phyloP scores from a whole-genome alignment of 202 grass and related monocot genomes.

The Carex sylvatica region DNA sequence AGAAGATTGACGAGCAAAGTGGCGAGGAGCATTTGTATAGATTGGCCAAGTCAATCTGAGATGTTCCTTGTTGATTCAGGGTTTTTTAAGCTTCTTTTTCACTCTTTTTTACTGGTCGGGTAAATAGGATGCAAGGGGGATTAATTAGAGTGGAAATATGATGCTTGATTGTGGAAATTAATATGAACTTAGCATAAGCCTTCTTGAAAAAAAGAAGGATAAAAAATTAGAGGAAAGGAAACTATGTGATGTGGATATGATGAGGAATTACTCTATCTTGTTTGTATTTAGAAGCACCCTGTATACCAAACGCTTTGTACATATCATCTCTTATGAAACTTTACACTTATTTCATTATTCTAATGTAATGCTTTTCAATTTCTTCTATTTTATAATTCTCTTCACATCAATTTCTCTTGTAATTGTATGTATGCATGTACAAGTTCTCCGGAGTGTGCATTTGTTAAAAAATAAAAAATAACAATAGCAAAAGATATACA shows the following conservation, averaged over 20 bases:
- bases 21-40: conserved; percentile 47
- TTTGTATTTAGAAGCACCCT: background rate
- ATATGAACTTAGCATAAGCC: conserved; percentile 9
- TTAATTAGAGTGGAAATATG: conserved; percentile 7
- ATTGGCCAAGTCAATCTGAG: conserved; percentile 23
- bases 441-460: background rate
- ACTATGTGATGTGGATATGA: background rate
- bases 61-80: background rate
- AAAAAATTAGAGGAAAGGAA: background rate
- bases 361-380: conserved; percentile 6
- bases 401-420: background rate
- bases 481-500: background rate
- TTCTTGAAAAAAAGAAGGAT: background rate
- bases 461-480: background rate
- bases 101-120: background rate
- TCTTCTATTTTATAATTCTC: background rate
- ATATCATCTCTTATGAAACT: conserved; percentile 8
- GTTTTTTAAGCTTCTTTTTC: conserved; percentile 13
- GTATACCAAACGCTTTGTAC: conserved; percentile 15
- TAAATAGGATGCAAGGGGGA: background rate
- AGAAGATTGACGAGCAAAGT: conserved; percentile 35
- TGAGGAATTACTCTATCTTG: background rate
- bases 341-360: conserved; percentile 5
- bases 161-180: conserved; percentile 4
- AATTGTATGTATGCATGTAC: background rate